These are phyloP conservation scores for Cladophialophora carrionii DNA, from an alignment of 2,329 filamentous ascomycete genomes.

Conservation along the genomic window DNA sequence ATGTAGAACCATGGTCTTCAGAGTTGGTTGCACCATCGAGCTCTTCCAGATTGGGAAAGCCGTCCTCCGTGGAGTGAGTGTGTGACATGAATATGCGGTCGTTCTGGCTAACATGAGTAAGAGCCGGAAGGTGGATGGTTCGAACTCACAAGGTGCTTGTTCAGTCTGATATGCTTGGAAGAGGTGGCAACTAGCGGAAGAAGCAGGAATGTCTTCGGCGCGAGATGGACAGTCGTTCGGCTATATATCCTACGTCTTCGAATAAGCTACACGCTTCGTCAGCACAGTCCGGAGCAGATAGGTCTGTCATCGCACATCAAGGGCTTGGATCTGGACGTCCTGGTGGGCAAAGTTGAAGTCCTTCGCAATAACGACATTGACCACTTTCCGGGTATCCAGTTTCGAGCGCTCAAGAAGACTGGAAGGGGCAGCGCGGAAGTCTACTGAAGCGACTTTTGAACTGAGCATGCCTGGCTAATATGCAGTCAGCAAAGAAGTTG, in stretches of 20 bases:
- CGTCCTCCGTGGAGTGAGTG: slow-evolving; percentile 73
- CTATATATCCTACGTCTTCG: slow-evolving; percentile 78
- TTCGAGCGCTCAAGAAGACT: slow-evolving; percentile 28
- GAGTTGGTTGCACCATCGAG: slow-evolving; percentile 42
- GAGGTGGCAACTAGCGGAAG: slow-evolving; percentile 67
- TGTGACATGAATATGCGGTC: slow-evolving; percentile 89
- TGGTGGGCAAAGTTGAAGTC: slow-evolving; percentile 75
- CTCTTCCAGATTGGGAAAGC: slow-evolving; percentile 75
- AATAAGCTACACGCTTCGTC: slow-evolving; percentile 66
- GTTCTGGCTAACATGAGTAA: slow-evolving; percentile 53
- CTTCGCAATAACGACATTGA: slow-evolving; percentile 80
- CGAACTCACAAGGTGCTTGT: slow-evolving; percentile 47
- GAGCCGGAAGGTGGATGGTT: background rate
- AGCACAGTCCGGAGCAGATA: slow-evolving; percentile 20
- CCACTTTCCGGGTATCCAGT: slow-evolving; percentile 62
- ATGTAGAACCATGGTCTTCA: slow-evolving; percentile 23
- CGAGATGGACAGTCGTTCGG: slow-evolving; percentile 70
- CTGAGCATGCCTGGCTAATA: slow-evolving; percentile 21
- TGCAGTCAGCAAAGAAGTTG: background rate
- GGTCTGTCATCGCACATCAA: slow-evolving; percentile 53
- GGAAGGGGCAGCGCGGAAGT: slow-evolving; percentile 25
- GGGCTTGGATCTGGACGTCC: slow-evolving; percentile 78
- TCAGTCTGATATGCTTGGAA: slow-evolving; percentile 43
- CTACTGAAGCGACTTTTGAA: slow-evolving; percentile 22
- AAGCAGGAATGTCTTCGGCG: slow-evolving; percentile 78